Conservation (phyloP, 2,329 filamentous ascomycete genomes). For the Fusarium piperis region DNA sequence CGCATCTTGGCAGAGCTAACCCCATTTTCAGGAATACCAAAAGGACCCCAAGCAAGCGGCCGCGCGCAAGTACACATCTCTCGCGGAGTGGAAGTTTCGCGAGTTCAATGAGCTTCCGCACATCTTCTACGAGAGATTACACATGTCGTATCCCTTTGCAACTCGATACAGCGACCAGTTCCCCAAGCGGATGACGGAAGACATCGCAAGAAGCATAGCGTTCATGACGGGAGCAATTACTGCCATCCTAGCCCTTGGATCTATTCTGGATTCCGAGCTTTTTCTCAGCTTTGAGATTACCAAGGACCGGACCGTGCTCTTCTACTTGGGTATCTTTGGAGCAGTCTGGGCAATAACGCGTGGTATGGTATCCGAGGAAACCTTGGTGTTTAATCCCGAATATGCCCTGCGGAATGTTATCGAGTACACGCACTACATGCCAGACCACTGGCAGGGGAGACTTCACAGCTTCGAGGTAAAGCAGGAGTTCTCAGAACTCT, state of each 20-base stretch:
- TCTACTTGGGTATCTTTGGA: conserved; percentile 86
- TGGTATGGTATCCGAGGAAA: conserved; percentile 87
- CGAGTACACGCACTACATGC: conserved; percentile 91
- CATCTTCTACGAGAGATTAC: conserved; percentile 86
- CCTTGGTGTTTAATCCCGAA: conserved; percentile 89
- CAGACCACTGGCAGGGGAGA: conserved; percentile 85
- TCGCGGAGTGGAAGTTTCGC: conserved; percentile 97
- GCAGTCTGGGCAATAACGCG: conserved; percentile 85
- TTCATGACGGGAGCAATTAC: conserved; percentile 89
- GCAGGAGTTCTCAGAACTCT: conserved; percentile 86
- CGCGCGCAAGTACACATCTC: conserved; percentile 83
- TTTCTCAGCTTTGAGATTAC: conserved; percentile 95
- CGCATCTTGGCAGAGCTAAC: conserved; percentile 2
- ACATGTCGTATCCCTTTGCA: conserved; percentile 95
- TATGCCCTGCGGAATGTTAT: conserved; percentile 90
- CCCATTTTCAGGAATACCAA: conserved; percentile 78
- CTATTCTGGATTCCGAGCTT: conserved; percentile 88
- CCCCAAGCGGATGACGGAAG: conserved; percentile 92
- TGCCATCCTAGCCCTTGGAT: conserved; percentile 84
- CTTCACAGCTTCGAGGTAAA: conserved; percentile 96
- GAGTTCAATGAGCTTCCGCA: conserved; percentile 98
- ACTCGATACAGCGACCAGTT: conserved; percentile 95
- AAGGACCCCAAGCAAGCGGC: conserved; percentile 91
- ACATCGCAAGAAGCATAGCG: conserved; percentile 83
- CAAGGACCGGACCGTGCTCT: conserved; percentile 85